Evolutionary conservation across 2,329 filamentous ascomycete species (phyloP), one percentile per base, ranked within the genome.

Genomic region (Pestalotiopsis fici): DNA sequence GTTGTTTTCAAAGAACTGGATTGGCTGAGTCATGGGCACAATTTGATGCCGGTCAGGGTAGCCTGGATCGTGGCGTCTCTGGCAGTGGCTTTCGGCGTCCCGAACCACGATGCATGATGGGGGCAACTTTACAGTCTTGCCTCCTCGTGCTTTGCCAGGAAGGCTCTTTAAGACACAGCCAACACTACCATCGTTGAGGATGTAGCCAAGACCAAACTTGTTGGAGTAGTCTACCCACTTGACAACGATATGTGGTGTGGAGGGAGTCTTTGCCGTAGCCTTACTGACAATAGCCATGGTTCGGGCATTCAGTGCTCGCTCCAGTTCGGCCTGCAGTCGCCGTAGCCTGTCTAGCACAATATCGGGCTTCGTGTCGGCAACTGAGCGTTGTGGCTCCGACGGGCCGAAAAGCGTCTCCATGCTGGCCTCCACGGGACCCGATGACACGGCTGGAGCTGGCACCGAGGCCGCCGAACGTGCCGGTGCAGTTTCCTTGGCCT

Each of bases 201-300:
- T 93, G 74, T 95, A 96, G 43, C 93, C 93, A 18, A 96, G 85
- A 13, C 93, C 93, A 77, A 94, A 94, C 77, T 94, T 94, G 79
- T 94, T 93, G 68, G 92, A 94, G 78, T 96, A 96, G 77, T 96
- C 93, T 6, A 96, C 93, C 93, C 93, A 96, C 76, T 95, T 94
- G 12, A 91, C 87, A 13, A 91, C 89, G 57, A 91, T 87, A 75
- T 90, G 80, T 75, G 91, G 86, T 76, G 91, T 78, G 69, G 89
- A 75, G 75, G 86, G 81, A 66, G 85, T 78, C 69, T 84, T 79
- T 67, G 85, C 81, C 2, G 59, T 62, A 11, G 63, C 50, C 79
- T 88, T 86, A 11, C 86, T 82, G 61, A 90, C 81, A 65, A 89
- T 83, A 23, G 88, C 88, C 84, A 88, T 90, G 0, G 88, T 84